phyloP scores from a whole-genome alignment of 106 monocot genomes.

The Apostasia shenzhenica region DNA sequence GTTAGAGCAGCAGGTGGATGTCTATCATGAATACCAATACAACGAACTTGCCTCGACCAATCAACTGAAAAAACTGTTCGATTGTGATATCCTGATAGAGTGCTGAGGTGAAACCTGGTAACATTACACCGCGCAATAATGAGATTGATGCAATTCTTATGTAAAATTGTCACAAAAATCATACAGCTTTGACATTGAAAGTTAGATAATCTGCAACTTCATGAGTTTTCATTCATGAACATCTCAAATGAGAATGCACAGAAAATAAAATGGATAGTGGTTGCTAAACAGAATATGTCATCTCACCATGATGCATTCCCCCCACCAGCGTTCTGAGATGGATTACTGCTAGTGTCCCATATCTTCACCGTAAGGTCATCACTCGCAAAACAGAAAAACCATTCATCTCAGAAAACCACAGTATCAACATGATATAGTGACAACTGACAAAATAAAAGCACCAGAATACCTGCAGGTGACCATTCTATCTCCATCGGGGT shows the following conservation, averaged over 20 bases:
- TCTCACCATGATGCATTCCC: constrained; percentile 42
- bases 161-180: neutral
- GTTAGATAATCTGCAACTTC: no score
- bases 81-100: constrained; percentile 69
- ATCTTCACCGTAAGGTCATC: constrained; percentile 92
- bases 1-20: neutral
- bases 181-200: neutral
- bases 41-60: constrained; percentile 64
- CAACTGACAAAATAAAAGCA: no score
- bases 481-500: constrained; percentile 64
- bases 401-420: neutral
- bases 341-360: constrained; percentile 56
- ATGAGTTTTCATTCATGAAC: neutral
- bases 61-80: constrained; percentile 70
- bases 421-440: neutral
- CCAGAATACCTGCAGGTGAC: constrained; percentile 74
- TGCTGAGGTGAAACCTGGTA: constrained; percentile 62
- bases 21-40: neutral
- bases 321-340: constrained; percentile 26
- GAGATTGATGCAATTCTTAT: neutral
- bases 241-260: neutral
- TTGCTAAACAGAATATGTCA: neutral
- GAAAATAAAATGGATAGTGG: no score
- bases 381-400: constrained; percentile 33
- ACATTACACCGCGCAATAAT: constrained; percentile 1